These are phyloP conservation scores for Isoetes engelmannii DNA, from an alignment of 83 land plant species.

Conservation along the genomic window DNA sequence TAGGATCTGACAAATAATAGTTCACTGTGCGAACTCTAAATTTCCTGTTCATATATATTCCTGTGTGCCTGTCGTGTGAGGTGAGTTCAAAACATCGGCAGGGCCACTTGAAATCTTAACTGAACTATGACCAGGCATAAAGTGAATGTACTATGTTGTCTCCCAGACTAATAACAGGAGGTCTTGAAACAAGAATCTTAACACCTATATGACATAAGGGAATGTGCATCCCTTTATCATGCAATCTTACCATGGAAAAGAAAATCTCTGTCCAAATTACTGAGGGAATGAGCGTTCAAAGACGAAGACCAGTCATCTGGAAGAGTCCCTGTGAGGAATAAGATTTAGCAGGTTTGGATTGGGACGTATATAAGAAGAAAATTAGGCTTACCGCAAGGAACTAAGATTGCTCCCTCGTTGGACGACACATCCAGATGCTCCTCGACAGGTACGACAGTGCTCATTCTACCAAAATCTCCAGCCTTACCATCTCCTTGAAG, in stretches of 20 bases:
- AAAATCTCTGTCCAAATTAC: neutral
- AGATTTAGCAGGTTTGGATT: too few relatives aligned
- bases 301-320: neutral
- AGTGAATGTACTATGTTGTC: neutral
- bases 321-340: neutral
- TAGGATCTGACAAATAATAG: too few relatives aligned
- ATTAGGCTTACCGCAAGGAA: conserved; percentile 2
- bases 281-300: neutral
- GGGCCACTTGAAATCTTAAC: neutral
- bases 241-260: neutral
- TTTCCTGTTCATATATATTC: neutral
- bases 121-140: neutral
- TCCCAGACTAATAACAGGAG: neutral
- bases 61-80: neutral
- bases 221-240: too few relatives aligned
- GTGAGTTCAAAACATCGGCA: neutral
- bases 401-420: conserved; percentile 4
- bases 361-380: neutral
- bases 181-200: too few relatives aligned
- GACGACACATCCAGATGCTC: conserved; percentile 5
- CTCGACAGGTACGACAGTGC: neutral
- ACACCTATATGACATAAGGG: neutral
- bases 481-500: neutral
- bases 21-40: too few relatives aligned
- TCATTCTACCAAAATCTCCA: neutral